Evolutionary conservation across 2,329 filamentous ascomycete genomes (phyloP).

Genomic region (Dothidotthia symphoricarpi): DNA sequence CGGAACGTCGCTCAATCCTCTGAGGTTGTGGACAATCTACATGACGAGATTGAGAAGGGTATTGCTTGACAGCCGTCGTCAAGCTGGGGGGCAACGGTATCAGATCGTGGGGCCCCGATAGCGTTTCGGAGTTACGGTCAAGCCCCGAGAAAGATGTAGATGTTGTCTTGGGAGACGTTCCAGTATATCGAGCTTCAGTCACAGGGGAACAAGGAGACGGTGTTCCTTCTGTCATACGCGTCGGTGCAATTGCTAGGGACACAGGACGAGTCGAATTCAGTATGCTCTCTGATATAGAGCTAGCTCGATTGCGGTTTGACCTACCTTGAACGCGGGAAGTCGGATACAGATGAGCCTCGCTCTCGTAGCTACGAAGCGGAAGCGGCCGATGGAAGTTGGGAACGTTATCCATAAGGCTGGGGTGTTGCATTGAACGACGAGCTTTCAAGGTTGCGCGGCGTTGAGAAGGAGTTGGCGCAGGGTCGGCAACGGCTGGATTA

Average conservation of each 20-base stretch:
- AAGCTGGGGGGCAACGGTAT: too few relatives aligned
- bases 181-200: too few relatives aligned
- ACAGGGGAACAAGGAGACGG: background rate
- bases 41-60: too few relatives aligned
- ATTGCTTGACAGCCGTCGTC: too few relatives aligned
- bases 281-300: background rate
- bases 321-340: slow-evolving; percentile 2
- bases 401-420: background rate
- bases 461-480: slow-evolving; percentile 2
- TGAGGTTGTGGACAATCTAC: too few relatives aligned
- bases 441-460: slow-evolving; percentile 2
- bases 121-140: too few relatives aligned
- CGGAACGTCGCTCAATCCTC: too few relatives aligned
- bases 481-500: background rate
- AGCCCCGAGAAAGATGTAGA: too few relatives aligned
- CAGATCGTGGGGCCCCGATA: too few relatives aligned
- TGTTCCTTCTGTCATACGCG: background rate
- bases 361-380: slow-evolving; percentile 16
- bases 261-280: too few relatives aligned
- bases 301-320: background rate
- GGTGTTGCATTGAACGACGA: slow-evolving; percentile 1
- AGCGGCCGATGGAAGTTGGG: slow-evolving; percentile 13
- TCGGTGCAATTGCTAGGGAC: too few relatives aligned
- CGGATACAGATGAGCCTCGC: slow-evolving; percentile 6
- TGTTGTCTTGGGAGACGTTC: too few relatives aligned